phyloP scores from a whole-genome alignment of 129 eudicot species.

The Centaurea solstitialis region DNA sequence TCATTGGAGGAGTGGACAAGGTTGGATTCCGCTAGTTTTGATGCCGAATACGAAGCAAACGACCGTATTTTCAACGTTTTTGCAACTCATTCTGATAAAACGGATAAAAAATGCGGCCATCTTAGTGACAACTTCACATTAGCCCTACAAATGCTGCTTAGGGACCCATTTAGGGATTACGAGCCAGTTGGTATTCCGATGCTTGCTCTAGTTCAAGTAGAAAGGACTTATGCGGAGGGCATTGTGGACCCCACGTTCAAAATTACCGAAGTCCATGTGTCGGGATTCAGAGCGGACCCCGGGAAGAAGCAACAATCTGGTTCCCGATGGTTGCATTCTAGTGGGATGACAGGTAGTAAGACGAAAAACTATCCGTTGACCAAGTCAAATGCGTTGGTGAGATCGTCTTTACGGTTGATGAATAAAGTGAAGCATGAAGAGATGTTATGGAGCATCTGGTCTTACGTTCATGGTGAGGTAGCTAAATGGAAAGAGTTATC shows the following conservation, averaged over 20 bases:
- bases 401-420: conserved; percentile 25
- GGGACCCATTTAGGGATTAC: conserved; percentile 52
- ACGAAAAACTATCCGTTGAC: conserved; percentile 15
- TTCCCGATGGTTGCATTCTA: conserved; percentile 61
- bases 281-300: conserved; percentile 43
- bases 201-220: conserved; percentile 46
- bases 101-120: background rate
- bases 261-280: conserved; percentile 45
- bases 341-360: conserved; percentile 51
- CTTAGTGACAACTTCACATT: conserved; percentile 35
- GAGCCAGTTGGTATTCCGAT: conserved; percentile 52
- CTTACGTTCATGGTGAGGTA: conserved; percentile 36
- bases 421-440: conserved; percentile 34
- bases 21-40: conserved; percentile 21
- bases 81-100: conserved; percentile 17
- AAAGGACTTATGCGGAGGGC: conserved; percentile 9
- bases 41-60: background rate
- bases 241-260: conserved; percentile 41
- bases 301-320: conserved; percentile 51
- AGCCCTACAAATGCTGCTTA: conserved; percentile 35
- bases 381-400: conserved; percentile 41
- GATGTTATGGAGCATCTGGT: conserved; percentile 65
- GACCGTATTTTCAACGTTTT: conserved; percentile 7
- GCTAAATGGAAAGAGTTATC: conserved; percentile 42
- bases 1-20: conserved; percentile 39